Base-by-base conservation (phyloP, 805 yeast species). In the Teunomyces funiuensis region DNA sequence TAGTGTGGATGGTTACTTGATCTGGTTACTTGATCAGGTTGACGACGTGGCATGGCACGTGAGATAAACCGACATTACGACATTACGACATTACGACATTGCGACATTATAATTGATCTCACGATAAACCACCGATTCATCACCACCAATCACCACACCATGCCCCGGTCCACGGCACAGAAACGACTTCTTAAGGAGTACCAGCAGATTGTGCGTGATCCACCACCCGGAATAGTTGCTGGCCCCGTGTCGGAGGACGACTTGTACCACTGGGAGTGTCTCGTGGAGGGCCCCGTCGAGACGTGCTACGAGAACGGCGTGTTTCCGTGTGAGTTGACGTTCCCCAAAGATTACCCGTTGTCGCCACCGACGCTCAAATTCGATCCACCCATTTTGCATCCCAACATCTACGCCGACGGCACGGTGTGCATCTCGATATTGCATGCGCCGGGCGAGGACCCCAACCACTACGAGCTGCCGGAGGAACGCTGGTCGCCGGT, bases 401-500 rank as follows among this genome's bases (percentile, higher is more conserved):
- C 99, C 17, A 93, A 93, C 63, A 82, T 93, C 41, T 93, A 91
- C 61, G 80, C 86, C 38, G 96, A 90, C 57, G 99, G 99, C 2
- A 88, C 88, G 17, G 99, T 93, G 3, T 93, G 99, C 63, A 93
- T 93, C 38, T 88, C 96, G 11, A 93, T 93, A 37, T 71, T 93
- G 50, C 99, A 93, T 60, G 82, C 97, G 1, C 96, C 98, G 1
- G 99, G 99, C 8, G 96, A 90, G 53, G 99, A 93, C 63, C 98
- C 99, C 15, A 80, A 89, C 61, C 89, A 85, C 75, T 93, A 93
- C 65, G 99, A 93, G 63, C 66, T 87, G 22, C 96, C 98, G 0
- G 95, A 90, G 53, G 99, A 93, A 66, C 73, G 99, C 50, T 93
- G 99, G 99, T 86, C 95, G 5, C 99, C 99, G 0, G 90, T 93